Base-by-base conservation (phyloP, 805 yeast genomes). In the Lachancea nothofagi region DNA sequence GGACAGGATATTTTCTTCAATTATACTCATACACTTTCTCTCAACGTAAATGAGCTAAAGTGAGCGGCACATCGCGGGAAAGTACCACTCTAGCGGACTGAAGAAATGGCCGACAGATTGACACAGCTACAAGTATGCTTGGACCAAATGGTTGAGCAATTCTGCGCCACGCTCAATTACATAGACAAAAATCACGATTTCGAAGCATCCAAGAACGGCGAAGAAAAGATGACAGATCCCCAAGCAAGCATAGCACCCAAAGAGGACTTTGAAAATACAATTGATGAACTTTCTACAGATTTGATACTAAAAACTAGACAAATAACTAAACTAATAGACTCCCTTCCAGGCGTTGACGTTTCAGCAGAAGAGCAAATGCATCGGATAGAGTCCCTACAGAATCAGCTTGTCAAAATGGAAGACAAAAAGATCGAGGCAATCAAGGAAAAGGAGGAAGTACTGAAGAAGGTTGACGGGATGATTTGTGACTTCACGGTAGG, bases 261-360 rank as follows among this genome's bases (percentile, higher is more conserved):
- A 1, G 74, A 71, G 33, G 67, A 66, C 30, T 65, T 62, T 40
- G 38, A 50, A 21, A 61, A 69, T 44, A 83, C 80, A 20, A 71
- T 78, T 33, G 77, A 76, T 49, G 97, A 93, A 55, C 69, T 93
- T 7, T 75, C 95, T 2, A 77, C 84, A 0, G 98, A 90, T 56
- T 74, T 90, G 7, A 84, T 89, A 19, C 63, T 87, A 42, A 89
- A 89, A 55, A 77, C 94, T 4, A 74, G 94, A 51, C 97, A 93
- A 59, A 83, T 90, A 12, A 74, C 85, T 28, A 79, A 84, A 53
- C 74, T 90, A 20, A 88, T 90, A 28, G 94, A 85, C 55, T 78
- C 95, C 2, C 66, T 90, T 30, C 98, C 98, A 0, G 97, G 97
- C 9, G 85, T 87, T 2, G 96, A 94, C 7, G 89, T 83, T 1